Conservation (phyloP, 164 flowering plant species). For the Annona squamosa region DNA sequence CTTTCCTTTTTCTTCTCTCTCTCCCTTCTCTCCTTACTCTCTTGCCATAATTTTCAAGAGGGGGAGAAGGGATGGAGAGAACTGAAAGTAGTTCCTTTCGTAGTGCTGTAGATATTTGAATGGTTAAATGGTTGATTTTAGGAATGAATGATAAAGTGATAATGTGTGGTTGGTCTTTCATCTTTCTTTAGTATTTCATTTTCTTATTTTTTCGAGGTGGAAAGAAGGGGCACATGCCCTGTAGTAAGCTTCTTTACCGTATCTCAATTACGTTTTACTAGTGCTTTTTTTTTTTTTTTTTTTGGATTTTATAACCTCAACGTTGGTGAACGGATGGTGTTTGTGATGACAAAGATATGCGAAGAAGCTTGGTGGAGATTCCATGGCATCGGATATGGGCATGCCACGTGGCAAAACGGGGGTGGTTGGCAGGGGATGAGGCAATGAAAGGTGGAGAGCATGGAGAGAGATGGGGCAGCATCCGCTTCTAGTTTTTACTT, state of each 20-base stretch:
- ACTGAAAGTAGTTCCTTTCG: conserved; percentile 21
- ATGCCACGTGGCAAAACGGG: conserved; percentile 54
- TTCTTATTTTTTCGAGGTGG: conserved; percentile 24
- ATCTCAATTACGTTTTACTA: not conserved
- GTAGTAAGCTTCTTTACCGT: conserved; percentile 1
- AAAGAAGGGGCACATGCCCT: not conserved
- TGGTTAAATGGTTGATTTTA: not conserved
- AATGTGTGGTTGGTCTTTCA: conserved; percentile 7
- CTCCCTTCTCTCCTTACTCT: not conserved
- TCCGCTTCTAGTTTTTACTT: not conserved
- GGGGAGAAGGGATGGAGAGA: conserved; percentile 14
- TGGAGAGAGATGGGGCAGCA: conserved; percentile 13
- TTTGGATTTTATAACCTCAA: too few species aligned
- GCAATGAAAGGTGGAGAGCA: conserved; percentile 34
- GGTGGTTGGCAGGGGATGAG: conserved; percentile 66
- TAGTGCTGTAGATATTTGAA: not conserved
- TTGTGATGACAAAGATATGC: conserved; percentile 35
- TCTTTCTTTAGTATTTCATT: conserved; percentile 20
- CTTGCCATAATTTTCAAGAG: not conserved
- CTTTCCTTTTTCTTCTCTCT: not conserved
- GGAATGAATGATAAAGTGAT: conserved; percentile 13
- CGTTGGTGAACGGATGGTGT: conserved; percentile 32
- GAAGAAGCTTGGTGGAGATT: conserved; percentile 40
- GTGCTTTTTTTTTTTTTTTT: not conserved
- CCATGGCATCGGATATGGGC: conserved; percentile 50